Base-by-base conservation (phyloP, 768 basidiomycete genomes). In the Kwoniella dendrophila region DNA sequence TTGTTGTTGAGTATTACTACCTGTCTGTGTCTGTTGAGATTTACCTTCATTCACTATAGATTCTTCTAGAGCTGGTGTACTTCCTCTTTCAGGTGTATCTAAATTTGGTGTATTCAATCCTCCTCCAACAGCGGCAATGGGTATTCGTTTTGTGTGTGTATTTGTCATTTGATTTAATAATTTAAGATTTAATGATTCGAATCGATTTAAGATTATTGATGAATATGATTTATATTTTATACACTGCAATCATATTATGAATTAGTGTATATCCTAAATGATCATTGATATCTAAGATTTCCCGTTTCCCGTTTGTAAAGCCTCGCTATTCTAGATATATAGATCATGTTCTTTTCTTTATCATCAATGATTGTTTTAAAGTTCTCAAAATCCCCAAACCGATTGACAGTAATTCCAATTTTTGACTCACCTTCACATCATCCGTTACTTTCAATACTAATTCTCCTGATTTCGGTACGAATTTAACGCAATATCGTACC, bases 141-240 rank as follows among this genome's bases (percentile, higher is more conserved):
- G 53, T 32, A 62, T 22, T 38, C 63, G 29, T 45, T 48, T 38
- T 52, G 33, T 1, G 64, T 16, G 63, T 27, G 45, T 53, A 34
- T 72, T 74, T 38, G 75, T 67, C 59, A 78, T 75, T 56, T 70
- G 66, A 3, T 69, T 69, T 16, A 78, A 61, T 54, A 96, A 82
- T 6, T 88, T 86, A 43, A 89, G 84, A 75, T 95, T 96, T 63
- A 98, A 84, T 6, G 88, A 84, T 79, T 97, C 93, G 81, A 98
- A 97, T 69, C 94, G 89, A 83, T 97, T 96, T 66, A 98, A 87
- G 81, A 91, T 92, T 75, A 95, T 88, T 52, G 90, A 91, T 2
- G 93, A 96, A 70, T 88, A 87, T 1, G 94, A 95, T 80, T 94
- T 92, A 83, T 95, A 97, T 80, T 94, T 96, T 70, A 97, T 83